Evolutionary conservation across 768 basidiomycete species (phyloP).

Genomic region (Serendipita vermifera): DNA sequence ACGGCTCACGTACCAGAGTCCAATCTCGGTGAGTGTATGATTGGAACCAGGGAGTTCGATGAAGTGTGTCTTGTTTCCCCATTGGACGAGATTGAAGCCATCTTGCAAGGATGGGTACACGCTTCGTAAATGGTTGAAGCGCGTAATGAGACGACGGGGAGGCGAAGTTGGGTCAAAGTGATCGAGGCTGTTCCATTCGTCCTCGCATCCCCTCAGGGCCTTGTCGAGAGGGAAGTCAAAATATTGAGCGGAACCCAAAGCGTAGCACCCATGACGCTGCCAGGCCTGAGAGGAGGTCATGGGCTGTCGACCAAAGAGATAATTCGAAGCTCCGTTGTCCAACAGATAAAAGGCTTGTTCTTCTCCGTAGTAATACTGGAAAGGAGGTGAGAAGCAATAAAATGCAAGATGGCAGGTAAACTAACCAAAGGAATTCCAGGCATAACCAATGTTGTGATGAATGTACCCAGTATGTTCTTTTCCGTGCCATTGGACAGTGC

Average conservation of each 20-base stretch:
- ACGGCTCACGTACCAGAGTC: constrained; percentile 72
- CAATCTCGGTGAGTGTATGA: constrained; percentile 66
- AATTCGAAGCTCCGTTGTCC: constrained; percentile 83
- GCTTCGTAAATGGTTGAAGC: constrained; percentile 56
- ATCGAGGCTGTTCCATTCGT: constrained; percentile 86
- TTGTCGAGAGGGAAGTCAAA: constrained; percentile 84
- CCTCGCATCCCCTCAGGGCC: constrained; percentile 66
- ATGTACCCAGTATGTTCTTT: constrained; percentile 60
- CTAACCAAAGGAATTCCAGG: constrained; percentile 72
- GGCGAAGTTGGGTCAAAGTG: constrained; percentile 88
- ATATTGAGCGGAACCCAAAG: constrained; percentile 80
- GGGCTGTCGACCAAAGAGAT: constrained; percentile 86
- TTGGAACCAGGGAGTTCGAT: constrained; percentile 82
- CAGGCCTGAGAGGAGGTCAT: constrained; percentile 75
- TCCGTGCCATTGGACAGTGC: constrained; percentile 74
- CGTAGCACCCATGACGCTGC: constrained; percentile 89
- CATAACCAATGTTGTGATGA: constrained; percentile 68
- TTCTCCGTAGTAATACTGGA: constrained; percentile 73
- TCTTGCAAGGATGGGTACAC: constrained; percentile 69
- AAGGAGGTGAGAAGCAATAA: constrained; percentile 11
- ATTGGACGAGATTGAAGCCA: constrained; percentile 71
- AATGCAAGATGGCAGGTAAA: constrained; percentile 2
- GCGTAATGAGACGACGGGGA: constrained; percentile 56
- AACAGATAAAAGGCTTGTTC: constrained; percentile 77
- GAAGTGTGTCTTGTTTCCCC: constrained; percentile 71